A percentile compares a stretch with the other conserved stretches of the same genome.
These are phyloP conservation scores for Plasmodium chabaudi DNA, from an alignment of 169 alveolate genomes.

Conservation along the genomic window DNA sequence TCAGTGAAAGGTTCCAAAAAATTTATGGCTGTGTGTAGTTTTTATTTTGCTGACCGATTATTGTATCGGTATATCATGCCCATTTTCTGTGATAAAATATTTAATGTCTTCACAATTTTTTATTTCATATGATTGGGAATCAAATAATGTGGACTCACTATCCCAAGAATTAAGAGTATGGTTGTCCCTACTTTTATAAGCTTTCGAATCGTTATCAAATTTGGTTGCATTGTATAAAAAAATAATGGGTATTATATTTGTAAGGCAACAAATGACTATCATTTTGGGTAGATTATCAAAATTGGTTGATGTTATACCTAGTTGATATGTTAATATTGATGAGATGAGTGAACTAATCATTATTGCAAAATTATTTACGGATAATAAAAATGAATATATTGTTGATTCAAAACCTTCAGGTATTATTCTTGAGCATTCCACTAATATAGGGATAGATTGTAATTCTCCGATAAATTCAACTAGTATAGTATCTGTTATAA, in stretches of 20 bases:
- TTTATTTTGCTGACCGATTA: too few relatives aligned
- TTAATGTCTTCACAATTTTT: too few relatives aligned
- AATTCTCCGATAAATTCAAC: constrained; percentile 88
- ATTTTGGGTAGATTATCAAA: constrained; percentile 76
- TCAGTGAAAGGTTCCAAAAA: too few relatives aligned
- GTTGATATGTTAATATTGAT: constrained; percentile 83
- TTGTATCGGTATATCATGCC: too few relatives aligned
- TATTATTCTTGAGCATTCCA: constrained; percentile 88
- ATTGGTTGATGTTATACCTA: constrained; percentile 83
- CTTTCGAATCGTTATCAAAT: background rate
- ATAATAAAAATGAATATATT: constrained; percentile 88
- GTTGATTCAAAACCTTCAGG: constrained; percentile 92
- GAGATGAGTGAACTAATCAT: constrained; percentile 87
- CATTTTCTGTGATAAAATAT: too few relatives aligned
- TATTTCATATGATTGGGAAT: too few relatives aligned
- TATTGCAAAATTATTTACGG: constrained; percentile 87
- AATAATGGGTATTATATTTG: constrained; percentile 44
- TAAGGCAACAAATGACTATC: constrained; percentile 57
- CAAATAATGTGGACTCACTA: too few relatives aligned
- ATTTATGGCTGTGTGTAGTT: too few relatives aligned
- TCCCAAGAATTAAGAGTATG: too few relatives aligned
- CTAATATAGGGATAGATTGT: constrained; percentile 89
- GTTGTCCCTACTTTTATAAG: too few relatives aligned
- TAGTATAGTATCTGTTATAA: constrained; percentile 88
- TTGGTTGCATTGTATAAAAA: constrained; percentile 17